These are phyloP conservation scores for Wickerhamia fluorescens DNA, from an alignment of 805 yeast species.

Conservation along the genomic window DNA sequence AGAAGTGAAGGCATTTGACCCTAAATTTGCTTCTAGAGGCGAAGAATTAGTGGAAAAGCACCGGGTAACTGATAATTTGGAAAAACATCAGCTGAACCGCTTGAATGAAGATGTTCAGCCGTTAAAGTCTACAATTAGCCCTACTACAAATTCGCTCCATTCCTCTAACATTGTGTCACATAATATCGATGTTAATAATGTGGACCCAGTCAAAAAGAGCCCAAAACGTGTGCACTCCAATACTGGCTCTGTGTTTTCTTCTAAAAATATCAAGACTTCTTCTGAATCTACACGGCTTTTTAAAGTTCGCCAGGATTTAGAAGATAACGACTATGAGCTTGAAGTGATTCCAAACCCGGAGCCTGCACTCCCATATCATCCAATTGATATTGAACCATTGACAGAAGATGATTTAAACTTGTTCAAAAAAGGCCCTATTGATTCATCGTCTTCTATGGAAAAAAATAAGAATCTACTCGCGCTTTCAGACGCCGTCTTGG, in stretches of 20 bases:
- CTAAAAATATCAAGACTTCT: too few relatives aligned
- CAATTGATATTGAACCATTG: slow-evolving; percentile 39
- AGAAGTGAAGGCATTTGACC: neutral
- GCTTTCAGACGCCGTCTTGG: neutral
- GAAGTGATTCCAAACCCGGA: slow-evolving; percentile 40
- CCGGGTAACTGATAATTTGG: slow-evolving; percentile 3
- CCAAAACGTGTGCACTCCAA: too few relatives aligned
- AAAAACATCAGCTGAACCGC: slow-evolving; percentile 1
- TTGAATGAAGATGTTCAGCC: slow-evolving; percentile 2
- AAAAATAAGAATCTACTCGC: slow-evolving; percentile 8
- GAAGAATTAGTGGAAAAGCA: slow-evolving; percentile 7
- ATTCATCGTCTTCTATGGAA: slow-evolving; percentile 7
- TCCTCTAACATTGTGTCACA: slow-evolving; percentile 10
- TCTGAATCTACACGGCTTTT: slow-evolving; percentile 1
- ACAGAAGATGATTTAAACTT: slow-evolving; percentile 15
- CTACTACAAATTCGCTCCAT: slow-evolving; percentile 14
- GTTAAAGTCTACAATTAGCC: slow-evolving; percentile 9
- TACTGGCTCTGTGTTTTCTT: too few relatives aligned
- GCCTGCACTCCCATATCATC: slow-evolving; percentile 36
- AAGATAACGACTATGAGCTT: slow-evolving; percentile 29
- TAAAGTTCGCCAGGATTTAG: slow-evolving; percentile 1
- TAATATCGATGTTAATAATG: slow-evolving; percentile 9
- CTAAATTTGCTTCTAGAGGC: neutral
- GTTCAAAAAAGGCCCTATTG: slow-evolving; percentile 12
- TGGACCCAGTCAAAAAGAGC: slow-evolving; percentile 24